Evolutionary conservation across 2,329 filamentous ascomycete species (phyloP).

Genomic region (Pseudogymnoascus verrucosus): DNA sequence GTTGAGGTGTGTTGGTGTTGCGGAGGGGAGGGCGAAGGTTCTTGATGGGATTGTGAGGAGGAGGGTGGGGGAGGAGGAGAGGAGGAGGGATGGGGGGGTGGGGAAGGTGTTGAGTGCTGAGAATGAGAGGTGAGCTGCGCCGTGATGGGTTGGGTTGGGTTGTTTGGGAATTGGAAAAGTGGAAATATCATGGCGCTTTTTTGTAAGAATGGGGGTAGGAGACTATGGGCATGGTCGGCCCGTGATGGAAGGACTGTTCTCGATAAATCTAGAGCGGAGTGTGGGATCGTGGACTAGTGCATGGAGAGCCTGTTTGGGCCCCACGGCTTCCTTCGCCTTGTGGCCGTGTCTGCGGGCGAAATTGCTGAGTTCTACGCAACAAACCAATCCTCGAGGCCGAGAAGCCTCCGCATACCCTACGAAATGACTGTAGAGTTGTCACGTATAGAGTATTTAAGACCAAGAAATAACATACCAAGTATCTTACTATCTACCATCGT

Average conservation of each 20-base stretch:
- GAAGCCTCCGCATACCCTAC: background rate
- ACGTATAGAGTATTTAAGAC: background rate
- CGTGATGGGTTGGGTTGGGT: conserved; percentile 3
- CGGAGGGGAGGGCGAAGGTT: conserved; percentile 72
- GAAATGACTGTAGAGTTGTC: background rate
- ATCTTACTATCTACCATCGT: too few species aligned
- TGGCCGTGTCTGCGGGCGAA: background rate
- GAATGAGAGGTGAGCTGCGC: conserved; percentile 59
- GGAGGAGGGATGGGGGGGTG: conserved; percentile 68
- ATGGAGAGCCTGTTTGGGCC: background rate
- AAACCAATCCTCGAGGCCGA: background rate
- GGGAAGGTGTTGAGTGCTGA: conserved; percentile 71
- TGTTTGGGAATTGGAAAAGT: background rate
- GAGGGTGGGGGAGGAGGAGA: conserved; percentile 69
- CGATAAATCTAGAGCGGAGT: background rate
- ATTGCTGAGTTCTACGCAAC: background rate
- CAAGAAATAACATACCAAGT: background rate
- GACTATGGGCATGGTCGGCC: background rate
- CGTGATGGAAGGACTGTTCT: background rate
- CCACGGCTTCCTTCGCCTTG: background rate
- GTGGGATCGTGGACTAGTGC: background rate
- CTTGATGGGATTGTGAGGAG: conserved; percentile 66
- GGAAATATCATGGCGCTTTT: background rate
- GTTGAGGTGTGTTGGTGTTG: conserved; percentile 66
- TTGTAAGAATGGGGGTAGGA: background rate